Conservation (phyloP, 306 rosid species). For the Lotus japonicus region DNA sequence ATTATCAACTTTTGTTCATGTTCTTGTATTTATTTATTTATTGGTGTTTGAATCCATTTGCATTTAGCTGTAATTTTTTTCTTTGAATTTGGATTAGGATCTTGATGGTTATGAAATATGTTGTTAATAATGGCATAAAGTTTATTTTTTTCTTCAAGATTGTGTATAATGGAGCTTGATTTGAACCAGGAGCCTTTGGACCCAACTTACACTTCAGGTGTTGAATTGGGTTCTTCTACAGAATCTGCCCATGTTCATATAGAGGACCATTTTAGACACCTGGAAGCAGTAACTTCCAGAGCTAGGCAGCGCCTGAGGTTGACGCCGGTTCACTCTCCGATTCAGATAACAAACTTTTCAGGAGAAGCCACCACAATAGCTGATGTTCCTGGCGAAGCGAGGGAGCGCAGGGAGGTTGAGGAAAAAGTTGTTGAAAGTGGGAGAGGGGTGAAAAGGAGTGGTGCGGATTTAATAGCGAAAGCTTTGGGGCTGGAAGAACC, state of each 20-base stretch:
- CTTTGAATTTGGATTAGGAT: not conserved
- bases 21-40: not conserved
- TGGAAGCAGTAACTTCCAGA: constrained; percentile 59
- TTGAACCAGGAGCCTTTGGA: constrained; percentile 68
- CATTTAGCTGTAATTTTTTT: not conserved
- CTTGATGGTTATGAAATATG: constrained; percentile 20
- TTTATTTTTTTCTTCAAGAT: constrained; percentile 18
- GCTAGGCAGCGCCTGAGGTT: constrained; percentile 53
- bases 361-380: not conserved
- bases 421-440: constrained; percentile 18
- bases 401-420: constrained; percentile 1
- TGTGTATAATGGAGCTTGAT: constrained; percentile 46
- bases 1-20: not conserved
- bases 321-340: constrained; percentile 27
- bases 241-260: constrained; percentile 52
- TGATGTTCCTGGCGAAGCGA: constrained; percentile 4
- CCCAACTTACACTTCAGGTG: constrained; percentile 30
- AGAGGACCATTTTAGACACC: constrained; percentile 57
- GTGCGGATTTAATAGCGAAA: constrained; percentile 44
- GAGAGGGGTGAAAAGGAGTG: constrained; percentile 27
- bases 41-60: not conserved
- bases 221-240: constrained; percentile 37
- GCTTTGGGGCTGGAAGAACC: constrained; percentile 56
- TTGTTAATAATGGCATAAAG: constrained; percentile 14
- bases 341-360: constrained; percentile 29